phyloP scores from a whole-genome alignment of 345 rosid genomes.

The Erucastrum elatum region DNA sequence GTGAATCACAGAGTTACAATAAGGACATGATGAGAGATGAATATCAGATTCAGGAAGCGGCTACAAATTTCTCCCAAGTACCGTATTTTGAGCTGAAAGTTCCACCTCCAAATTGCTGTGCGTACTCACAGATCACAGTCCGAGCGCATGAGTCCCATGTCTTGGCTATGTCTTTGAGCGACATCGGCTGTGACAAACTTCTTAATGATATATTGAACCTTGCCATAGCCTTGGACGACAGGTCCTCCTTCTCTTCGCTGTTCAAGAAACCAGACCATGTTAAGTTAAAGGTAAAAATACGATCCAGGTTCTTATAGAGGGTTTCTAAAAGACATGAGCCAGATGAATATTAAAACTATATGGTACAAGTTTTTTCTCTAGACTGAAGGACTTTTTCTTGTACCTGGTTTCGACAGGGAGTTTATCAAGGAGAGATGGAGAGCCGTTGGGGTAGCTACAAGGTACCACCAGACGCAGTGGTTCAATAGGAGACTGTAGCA shows the following conservation, averaged over 20 bases:
- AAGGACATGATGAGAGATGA: constrained; percentile 11
- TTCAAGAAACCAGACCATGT: constrained; percentile 25
- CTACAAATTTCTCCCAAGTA: constrained; percentile 67
- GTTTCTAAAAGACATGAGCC: constrained; percentile 3
- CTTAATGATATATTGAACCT: constrained; percentile 65
- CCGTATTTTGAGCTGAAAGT: constrained; percentile 85
- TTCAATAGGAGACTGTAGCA: constrained; percentile 71
- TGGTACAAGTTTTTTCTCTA: background rate
- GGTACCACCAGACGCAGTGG: constrained; percentile 80
- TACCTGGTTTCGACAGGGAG: constrained; percentile 76
- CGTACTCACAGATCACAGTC: constrained; percentile 62
- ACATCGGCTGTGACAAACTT: constrained; percentile 72
- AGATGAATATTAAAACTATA: background rate
- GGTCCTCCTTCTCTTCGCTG: constrained; percentile 75
- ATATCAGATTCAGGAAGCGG: constrained; percentile 31
- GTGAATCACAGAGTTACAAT: background rate
- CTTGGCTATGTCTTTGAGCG: constrained; percentile 69
- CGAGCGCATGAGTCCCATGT: constrained; percentile 80
- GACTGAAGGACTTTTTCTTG: constrained; percentile 16
- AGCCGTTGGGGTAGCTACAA: constrained; percentile 71
- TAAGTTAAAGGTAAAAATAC: constrained; percentile 11
- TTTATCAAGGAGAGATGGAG: constrained; percentile 75
- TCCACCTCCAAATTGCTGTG: constrained; percentile 73
- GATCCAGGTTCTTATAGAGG: constrained; percentile 5
- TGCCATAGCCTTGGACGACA: constrained; percentile 63